Evolutionary conservation across 1,284 basidiomycete genomes (phyloP), one percentile per base, ranked within the genome.

Genomic region (Trichosporon sp.): DNA sequence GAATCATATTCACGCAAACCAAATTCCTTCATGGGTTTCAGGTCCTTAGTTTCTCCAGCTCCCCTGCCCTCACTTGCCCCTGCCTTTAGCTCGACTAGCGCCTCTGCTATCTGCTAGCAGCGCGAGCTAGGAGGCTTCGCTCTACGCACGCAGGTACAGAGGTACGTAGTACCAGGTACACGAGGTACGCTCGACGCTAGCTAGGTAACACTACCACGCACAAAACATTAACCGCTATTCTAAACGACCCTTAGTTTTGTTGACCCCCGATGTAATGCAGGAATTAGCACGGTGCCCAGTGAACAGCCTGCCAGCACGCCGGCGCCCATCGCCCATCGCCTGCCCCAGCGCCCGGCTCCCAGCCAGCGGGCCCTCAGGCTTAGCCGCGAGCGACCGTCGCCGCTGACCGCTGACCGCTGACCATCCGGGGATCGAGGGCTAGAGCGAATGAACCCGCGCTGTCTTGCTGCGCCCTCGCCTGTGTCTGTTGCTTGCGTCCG

Each of bases 1-100:
- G 53, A 27, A 58, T 31, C 53, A 58, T n/a, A 31, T 31, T 60
- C 56, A 29, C 29, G 56, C 56, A 60, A 60, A 31, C 56, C 56
- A 60, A 31, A 60, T n/a, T 31, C 56, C 56, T 60, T 60, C 56
- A 56, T 60, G 56, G 56, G 56, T 60, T 60, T 60, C 56, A 60
- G 56, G 56, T 60, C 27, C 56, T 60, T n/a, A 51, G 27, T 31
- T 60, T 31, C 29, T n/a, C 8, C 29, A 32, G 29, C 56, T 27
- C 53, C 53, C 56, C 32, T 18, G 27, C 27, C 7, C 27, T n/a
- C 27, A 29, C 56, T 29, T 31, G 29, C 56, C 27, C 56, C 29
- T 15, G 18, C 27, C 18, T 60, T 31, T n/a, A 31, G 56, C 56
- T 51, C 47, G 21, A 23, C 47, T 21, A 51, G 47, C 47, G 11